Evolutionary conservation across 2,329 filamentous ascomycete genomes (phyloP).

Genomic region (Fusarium cicatricum): DNA sequence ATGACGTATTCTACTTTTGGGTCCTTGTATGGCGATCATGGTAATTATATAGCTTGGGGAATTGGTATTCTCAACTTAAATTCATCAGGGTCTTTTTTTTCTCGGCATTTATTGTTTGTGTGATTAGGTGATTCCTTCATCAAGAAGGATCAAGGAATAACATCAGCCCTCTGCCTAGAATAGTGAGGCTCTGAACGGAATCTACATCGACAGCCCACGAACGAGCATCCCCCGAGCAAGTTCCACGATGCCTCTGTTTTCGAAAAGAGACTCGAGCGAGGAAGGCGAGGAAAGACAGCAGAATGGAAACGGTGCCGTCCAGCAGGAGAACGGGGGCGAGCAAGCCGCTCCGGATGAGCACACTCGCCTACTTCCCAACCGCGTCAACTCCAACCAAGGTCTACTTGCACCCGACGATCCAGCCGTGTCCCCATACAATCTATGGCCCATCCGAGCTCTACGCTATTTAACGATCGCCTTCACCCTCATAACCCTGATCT

Average conservation of each 20-base stretch:
- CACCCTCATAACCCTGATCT: constrained; percentile 78
- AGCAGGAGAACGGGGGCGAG: constrained; percentile 37
- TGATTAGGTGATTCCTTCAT: no score
- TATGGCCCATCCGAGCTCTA: constrained; percentile 86
- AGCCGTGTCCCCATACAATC: constrained; percentile 87
- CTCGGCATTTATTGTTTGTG: not conserved
- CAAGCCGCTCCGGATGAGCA: constrained; percentile 57
- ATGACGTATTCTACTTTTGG: constrained; percentile 42
- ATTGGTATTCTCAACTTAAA: not conserved
- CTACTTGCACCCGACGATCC: constrained; percentile 54
- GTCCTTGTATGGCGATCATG: constrained; percentile 21
- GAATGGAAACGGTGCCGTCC: constrained; percentile 20
- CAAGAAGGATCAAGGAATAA: no score
- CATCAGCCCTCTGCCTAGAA: not conserved
- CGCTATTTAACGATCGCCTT: constrained; percentile 82
- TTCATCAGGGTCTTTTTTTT: not conserved
- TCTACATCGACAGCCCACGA: not conserved
- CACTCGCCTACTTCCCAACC: constrained; percentile 74
- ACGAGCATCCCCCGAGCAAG: not conserved
- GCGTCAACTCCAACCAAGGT: constrained; percentile 59
- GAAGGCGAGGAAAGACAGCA: constrained; percentile 20
- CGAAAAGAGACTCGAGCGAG: constrained; percentile 37
- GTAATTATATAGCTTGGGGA: constrained; percentile 22
- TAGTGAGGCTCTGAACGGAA: not conserved
- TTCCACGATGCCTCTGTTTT: constrained; percentile 48